A percentile compares a stretch with the other conserved stretches of the same genome.
Conservation (phyloP, 2,329 filamentous ascomycete genomes). For the Talaromyces islandicus region DNA sequence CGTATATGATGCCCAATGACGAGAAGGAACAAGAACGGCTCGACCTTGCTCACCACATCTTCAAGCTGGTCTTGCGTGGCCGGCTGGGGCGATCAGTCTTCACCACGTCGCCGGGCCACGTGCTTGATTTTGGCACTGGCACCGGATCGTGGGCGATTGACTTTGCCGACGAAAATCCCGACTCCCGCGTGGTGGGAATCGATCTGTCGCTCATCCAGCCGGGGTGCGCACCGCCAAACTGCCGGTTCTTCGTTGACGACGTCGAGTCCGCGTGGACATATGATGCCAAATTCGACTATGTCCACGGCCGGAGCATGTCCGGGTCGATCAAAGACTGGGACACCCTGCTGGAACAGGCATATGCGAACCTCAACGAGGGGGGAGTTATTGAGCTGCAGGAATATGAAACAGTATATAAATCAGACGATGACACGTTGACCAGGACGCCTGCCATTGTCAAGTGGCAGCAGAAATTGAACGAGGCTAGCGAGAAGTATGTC, state of each 20-base stretch:
- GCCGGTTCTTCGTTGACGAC: conserved; percentile 19
- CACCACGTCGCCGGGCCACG: not conserved
- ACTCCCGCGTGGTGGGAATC: conserved; percentile 13
- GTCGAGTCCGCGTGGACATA: conserved; percentile 23
- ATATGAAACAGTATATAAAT: conserved; percentile 16
- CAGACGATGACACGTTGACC: conserved; percentile 8
- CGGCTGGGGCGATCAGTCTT: conserved; percentile 5
- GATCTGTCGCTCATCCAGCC: conserved; percentile 19
- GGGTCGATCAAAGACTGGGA: conserved; percentile 24
- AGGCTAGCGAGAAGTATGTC: conserved; percentile 8
- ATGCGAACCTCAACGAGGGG: conserved; percentile 21
- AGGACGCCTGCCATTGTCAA: conserved; percentile 1
- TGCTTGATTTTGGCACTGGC: conserved; percentile 12
- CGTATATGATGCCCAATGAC: conserved; percentile 18
- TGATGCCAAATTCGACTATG: conserved; percentile 20
- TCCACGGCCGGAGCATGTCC: conserved; percentile 21
- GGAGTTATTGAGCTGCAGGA: conserved; percentile 24
- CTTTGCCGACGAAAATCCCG: conserved; percentile 12
- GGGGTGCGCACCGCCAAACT: conserved; percentile 11
- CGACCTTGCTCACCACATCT: conserved; percentile 13
- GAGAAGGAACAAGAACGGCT: conserved; percentile 20
- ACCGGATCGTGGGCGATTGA: conserved; percentile 13
- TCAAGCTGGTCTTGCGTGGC: conserved; percentile 7
- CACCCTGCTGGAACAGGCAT: conserved; percentile 18
- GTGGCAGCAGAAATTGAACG: conserved; percentile 9